phyloP scores from a whole-genome alignment of 208 protist species.

The Trypanosoma grayi region DNA sequence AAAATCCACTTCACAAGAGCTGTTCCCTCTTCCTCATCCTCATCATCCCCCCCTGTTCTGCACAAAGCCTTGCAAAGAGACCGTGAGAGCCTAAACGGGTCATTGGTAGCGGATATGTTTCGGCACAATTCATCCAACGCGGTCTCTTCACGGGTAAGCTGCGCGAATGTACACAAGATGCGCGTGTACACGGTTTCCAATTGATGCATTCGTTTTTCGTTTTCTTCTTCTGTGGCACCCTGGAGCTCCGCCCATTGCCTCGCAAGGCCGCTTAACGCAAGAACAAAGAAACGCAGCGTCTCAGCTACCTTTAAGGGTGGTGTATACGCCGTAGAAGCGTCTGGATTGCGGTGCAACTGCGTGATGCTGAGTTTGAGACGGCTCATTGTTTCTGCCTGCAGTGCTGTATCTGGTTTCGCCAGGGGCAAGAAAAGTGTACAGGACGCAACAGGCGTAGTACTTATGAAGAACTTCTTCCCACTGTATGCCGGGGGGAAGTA shows the following conservation, averaged over 20 bases:
- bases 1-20: constrained; percentile 10
- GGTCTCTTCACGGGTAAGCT: too few relatives aligned
- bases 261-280: constrained; percentile 9
- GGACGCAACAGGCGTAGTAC: not conserved
- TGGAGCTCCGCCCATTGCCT: not conserved
- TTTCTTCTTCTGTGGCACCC: not conserved
- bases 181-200: not conserved
- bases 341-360: constrained; percentile 33
- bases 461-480: constrained; percentile 10
- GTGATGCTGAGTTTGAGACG: constrained; percentile 20
- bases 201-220: not conserved
- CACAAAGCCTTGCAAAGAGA: too few relatives aligned
- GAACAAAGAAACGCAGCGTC: constrained; percentile 24
- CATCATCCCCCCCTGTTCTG: not conserved
- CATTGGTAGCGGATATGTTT: too few relatives aligned
- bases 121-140: too few relatives aligned
- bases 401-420: not conserved
- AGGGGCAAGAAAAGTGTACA: constrained; percentile 10
- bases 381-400: constrained; percentile 1
- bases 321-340: constrained; percentile 30
- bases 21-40: not conserved
- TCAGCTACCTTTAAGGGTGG: constrained; percentile 23
- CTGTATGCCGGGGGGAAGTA: not conserved
- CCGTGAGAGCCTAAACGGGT: too few relatives aligned
- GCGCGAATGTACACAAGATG: not conserved